phyloP scores from a whole-genome alignment of 2,329 filamentous ascomycete species.

The Xylaria sp. region DNA sequence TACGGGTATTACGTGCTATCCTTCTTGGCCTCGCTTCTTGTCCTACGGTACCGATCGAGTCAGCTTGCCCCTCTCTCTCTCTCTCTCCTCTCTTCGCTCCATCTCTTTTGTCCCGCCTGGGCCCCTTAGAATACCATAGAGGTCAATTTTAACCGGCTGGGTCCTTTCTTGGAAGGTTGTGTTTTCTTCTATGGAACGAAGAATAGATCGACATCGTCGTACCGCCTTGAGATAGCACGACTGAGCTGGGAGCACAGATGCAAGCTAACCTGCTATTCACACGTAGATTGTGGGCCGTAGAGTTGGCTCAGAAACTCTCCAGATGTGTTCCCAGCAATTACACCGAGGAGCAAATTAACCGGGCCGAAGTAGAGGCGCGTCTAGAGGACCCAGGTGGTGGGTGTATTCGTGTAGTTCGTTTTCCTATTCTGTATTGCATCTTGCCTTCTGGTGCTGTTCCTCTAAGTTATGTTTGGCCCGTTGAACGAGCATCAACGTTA shows the following conservation, averaged over 20 bases:
- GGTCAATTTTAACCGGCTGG: background rate
- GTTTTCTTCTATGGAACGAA: constrained; percentile 5
- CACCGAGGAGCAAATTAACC: constrained; percentile 22
- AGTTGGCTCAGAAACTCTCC: background rate
- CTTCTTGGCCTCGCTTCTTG: constrained; percentile 22
- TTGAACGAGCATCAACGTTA: background rate
- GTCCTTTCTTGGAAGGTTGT: background rate
- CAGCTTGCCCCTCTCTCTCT: constrained; percentile 1
- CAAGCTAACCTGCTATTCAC: constrained; percentile 6
- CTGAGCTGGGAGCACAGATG: constrained; percentile 2
- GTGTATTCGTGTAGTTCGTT: background rate
- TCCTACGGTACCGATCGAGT: constrained; percentile 14
- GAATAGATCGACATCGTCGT: background rate
- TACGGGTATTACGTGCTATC: constrained; percentile 23
- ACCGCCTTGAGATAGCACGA: background rate
- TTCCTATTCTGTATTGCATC: background rate
- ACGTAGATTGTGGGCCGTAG: background rate
- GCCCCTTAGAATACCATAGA: background rate
- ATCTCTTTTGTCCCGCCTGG: background rate
- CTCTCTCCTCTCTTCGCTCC: background rate
- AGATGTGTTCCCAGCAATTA: constrained; percentile 1
- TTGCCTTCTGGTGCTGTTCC: background rate
- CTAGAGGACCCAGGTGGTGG: background rate
- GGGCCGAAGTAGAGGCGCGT: constrained; percentile 24
- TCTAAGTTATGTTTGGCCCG: too few species aligned